Base-by-base conservation (phyloP, 495 filamentous ascomycete species). In the Cercophora sp. region DNA sequence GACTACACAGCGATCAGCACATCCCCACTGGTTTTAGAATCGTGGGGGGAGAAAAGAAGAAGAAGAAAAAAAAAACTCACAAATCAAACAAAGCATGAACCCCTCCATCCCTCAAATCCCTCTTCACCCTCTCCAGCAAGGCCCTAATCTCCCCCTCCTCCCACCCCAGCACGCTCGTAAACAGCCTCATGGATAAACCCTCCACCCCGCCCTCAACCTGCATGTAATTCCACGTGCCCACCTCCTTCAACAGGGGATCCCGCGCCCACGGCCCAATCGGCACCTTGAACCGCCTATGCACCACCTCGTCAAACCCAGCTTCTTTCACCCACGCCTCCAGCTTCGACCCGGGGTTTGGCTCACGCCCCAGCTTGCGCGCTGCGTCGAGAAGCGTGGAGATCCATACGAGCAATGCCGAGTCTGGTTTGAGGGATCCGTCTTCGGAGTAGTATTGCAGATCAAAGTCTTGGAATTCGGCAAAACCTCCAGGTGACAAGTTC, bases 381-480 rank as follows among this genome's bases (percentile, higher is more conserved):
- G 69, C 59, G 10, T 78, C 66, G 16, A 76, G 56, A 27, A 77
- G 59, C 26, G 42, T 58, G 1, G 47, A 63, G 32, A 69, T 67
- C 63, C 66, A 67, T 13, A 27, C 18, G 4, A 8, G 10, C 11
- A 34, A 19, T 8, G 67, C 57, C 32, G 66, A 60, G 19, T 67
- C 62, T 11, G 67, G 62, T 15, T 67, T 64, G 29, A 83, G 66
- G 1, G 76, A 74, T 10, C 61, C 75, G 54, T 83, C 79, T 16
- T 77, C 77, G 25, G 79, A 81, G 47, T 72, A 71, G 19, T 71
- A 68, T 34, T 66, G 52, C 20, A 66, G 60, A 47, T 83, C 75
- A 41, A 80, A 71, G 4, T 83, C 77, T 26, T 80, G 74, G 18
- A 83, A 71, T 64, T 88, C 85, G 51, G 84, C 64, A 55, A 73